phyloP scores from a whole-genome alignment of 1,284 basidiomycete genomes.

The Marasmius fiardii region DNA sequence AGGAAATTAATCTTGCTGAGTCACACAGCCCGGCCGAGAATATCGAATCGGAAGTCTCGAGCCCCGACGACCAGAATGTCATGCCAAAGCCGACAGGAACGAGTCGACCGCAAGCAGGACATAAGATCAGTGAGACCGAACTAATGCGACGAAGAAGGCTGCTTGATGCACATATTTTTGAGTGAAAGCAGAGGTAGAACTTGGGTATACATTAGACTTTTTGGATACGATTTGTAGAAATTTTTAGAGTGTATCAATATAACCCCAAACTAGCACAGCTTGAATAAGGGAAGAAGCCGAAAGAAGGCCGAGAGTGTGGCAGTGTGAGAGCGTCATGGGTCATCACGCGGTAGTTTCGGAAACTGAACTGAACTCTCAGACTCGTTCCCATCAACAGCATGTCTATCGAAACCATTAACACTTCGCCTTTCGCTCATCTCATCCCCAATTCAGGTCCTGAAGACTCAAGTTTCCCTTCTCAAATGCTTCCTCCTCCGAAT shows the following conservation, averaged over 20 bases:
- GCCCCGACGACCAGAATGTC: slow-evolving; percentile 8
- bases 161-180: slow-evolving; percentile 60
- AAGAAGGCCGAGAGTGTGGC: slow-evolving; percentile 1
- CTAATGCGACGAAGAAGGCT: slow-evolving; percentile 74
- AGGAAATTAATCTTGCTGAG: slow-evolving; percentile 5
- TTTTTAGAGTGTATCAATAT: not conserved
- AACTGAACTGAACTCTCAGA: not conserved
- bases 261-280: slow-evolving; percentile 5
- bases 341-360: not conserved
- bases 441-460: not conserved
- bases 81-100: slow-evolving; percentile 28
- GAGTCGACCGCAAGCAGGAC: slow-evolving; percentile 43
- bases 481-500: slow-evolving; percentile 1
- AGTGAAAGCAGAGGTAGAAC: slow-evolving; percentile 19
- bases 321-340: not conserved
- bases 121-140: slow-evolving; percentile 75
- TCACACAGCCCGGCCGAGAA: not conserved
- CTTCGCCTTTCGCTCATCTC: not conserved
- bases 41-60: not conserved
- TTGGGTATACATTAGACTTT: not conserved
- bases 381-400: slow-evolving; percentile 6
- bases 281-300: not conserved
- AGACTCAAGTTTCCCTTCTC: not conserved
- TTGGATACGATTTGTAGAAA: no score
- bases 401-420: slow-evolving; percentile 2